A percentile compares a stretch with the other conserved stretches of the same genome.
phyloP scores from a whole-genome alignment of 2,329 filamentous ascomycete genomes.

The Penicillium sp. region DNA sequence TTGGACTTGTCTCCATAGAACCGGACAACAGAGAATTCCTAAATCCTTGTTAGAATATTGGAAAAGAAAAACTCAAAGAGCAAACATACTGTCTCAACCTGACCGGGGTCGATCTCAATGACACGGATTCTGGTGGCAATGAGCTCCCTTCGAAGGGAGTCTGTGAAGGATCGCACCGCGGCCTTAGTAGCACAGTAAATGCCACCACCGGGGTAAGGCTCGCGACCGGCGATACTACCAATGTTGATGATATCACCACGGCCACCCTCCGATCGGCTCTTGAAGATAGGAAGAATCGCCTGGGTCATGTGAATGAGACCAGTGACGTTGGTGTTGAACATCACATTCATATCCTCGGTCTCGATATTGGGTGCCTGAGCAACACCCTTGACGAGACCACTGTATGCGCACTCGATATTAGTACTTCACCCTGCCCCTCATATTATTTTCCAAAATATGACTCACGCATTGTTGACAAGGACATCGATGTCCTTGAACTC shows the following conservation, averaged over 20 bases:
- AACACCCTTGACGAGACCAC: slow-evolving; percentile 84
- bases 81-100: slow-evolving; percentile 74
- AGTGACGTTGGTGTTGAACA: slow-evolving; percentile 92
- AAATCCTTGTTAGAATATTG: background rate
- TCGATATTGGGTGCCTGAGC: slow-evolving; percentile 81
- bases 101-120: slow-evolving; percentile 86
- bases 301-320: slow-evolving; percentile 97
- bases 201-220: slow-evolving; percentile 78
- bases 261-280: slow-evolving; percentile 66
- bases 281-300: slow-evolving; percentile 79
- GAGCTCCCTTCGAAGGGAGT: slow-evolving; percentile 77
- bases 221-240: slow-evolving; percentile 85
- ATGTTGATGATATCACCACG: slow-evolving; percentile 94
- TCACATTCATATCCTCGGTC: slow-evolving; percentile 76
- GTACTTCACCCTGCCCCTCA: background rate
- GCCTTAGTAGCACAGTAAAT: slow-evolving; percentile 96
- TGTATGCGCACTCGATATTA: slow-evolving; percentile 36
- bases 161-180: slow-evolving; percentile 80
- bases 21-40: slow-evolving; percentile 85
- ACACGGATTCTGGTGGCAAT: slow-evolving; percentile 77
- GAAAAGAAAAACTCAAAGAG: background rate
- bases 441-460: slow-evolving; percentile 49
- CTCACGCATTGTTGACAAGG: slow-evolving; percentile 93
- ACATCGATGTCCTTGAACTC: slow-evolving; percentile 85
- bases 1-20: slow-evolving; percentile 87